phyloP scores from a whole-genome alignment of 139 green algal genomes.

The Trebouxia sp. region DNA sequence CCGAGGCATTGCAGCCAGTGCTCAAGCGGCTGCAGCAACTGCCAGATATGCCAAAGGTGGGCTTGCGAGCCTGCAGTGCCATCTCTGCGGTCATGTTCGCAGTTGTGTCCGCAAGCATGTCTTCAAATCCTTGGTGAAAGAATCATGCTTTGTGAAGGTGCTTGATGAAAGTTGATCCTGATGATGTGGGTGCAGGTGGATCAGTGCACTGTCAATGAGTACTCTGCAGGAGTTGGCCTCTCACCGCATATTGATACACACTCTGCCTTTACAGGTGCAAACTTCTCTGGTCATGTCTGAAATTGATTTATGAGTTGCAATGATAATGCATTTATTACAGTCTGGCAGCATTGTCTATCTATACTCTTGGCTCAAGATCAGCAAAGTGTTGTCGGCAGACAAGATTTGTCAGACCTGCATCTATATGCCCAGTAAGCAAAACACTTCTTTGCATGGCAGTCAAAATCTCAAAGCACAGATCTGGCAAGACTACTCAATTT shows the following conservation, averaged over 20 bases:
- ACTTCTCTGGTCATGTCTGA: neutral
- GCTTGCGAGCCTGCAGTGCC: neutral
- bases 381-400: too few species aligned
- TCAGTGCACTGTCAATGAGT: slow-evolving; percentile 96
- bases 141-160: neutral
- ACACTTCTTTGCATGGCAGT: too few species aligned
- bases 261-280: slow-evolving; percentile 80
- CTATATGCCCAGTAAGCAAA: too few species aligned
- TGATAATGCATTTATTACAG: too few species aligned
- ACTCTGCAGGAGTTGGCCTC: slow-evolving; percentile 87
- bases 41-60: slow-evolving; percentile 21
- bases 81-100: neutral
- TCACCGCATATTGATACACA: slow-evolving; percentile 95
- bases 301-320: neutral
- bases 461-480: too few species aligned
- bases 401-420: too few species aligned
- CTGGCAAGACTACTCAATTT: too few species aligned
- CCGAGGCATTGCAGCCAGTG: slow-evolving; percentile 20
- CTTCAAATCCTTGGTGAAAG: neutral
- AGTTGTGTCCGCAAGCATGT: too few species aligned
- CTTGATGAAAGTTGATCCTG: neutral
- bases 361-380: neutral
- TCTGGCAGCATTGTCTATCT: neutral
- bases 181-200: slow-evolving; percentile 40
- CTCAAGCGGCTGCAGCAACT: slow-evolving; percentile 31